phyloP scores from a whole-genome alignment of 768 basidiomycete species.

The Chiua virens region DNA sequence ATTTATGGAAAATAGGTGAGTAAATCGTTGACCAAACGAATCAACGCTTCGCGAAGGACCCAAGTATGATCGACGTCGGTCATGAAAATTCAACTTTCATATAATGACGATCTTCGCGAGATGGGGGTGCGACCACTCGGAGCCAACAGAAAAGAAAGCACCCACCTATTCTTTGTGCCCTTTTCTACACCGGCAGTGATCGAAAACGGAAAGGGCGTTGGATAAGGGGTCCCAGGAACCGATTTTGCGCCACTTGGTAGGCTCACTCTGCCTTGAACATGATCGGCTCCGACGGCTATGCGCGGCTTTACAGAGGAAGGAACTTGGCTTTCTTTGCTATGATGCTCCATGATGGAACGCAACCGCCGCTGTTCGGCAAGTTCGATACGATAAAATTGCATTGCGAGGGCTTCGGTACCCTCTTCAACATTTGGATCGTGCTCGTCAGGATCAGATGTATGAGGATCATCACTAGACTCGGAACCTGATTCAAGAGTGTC shows the following conservation, averaged over 20 bases:
- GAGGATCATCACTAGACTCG: constrained; percentile 36
- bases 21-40: neutral
- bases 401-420: constrained; percentile 77
- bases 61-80: constrained; percentile 5
- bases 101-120: neutral
- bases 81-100: neutral
- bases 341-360: constrained; percentile 90
- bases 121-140: neutral
- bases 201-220: constrained; percentile 68
- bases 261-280: neutral
- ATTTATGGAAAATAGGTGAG: constrained; percentile 4
- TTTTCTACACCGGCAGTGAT: constrained; percentile 97
- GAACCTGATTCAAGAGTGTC: constrained; percentile 28
- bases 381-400: constrained; percentile 93
- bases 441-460: constrained; percentile 33
- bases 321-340: constrained; percentile 58
- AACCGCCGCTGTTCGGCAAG: constrained; percentile 86
- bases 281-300: neutral
- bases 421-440: constrained; percentile 52
- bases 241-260: constrained; percentile 15
- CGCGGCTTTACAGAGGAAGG: constrained; percentile 8
- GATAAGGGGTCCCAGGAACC: constrained; percentile 18
- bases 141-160: neutral
- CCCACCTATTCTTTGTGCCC: constrained; percentile 87
- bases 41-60: neutral